Evolutionary conservation across 169 alveolate genomes (phyloP).

Genomic region (Cryptosporidium sp.): DNA sequence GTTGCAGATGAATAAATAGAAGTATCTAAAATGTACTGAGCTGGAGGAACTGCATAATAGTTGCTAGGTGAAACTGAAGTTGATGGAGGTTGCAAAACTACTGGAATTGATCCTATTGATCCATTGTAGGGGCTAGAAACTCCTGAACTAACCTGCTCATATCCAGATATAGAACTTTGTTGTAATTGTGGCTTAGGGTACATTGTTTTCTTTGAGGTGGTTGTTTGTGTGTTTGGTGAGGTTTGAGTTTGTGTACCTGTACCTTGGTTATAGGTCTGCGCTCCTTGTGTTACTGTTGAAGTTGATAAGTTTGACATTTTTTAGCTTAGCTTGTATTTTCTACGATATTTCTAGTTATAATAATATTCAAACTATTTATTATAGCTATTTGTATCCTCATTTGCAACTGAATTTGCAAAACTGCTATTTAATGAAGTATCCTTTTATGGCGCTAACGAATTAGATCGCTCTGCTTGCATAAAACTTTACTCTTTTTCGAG

Average conservation of each 20-base stretch:
- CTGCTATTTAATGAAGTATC: conserved; percentile 1
- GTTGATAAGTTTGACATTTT: conserved; percentile 9
- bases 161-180: conserved; percentile 9
- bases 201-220: conserved; percentile 15
- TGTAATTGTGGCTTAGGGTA: conserved; percentile 20
- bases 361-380: not conserved
- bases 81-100: conserved; percentile 42
- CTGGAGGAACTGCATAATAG: conserved; percentile 13
- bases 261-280: conserved; percentile 9
- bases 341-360: not conserved
- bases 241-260: conserved; percentile 3
- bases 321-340: not conserved
- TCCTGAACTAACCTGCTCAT: conserved; percentile 44
- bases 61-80: conserved; percentile 28
- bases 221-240: conserved; percentile 14
- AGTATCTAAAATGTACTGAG: conserved; percentile 25
- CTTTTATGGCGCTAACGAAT: not conserved
- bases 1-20: conserved; percentile 1
- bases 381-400: not conserved
- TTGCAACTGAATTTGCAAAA: conserved; percentile 5
- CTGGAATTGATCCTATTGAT: conserved; percentile 57
- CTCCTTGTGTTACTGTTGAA: not conserved
- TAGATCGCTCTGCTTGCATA: conserved; percentile 24
- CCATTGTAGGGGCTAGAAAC: conserved; percentile 43
- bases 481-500: conserved; percentile 24